Base-by-base conservation (phyloP, 805 yeast genomes). In the Teunomyces funiuensis region DNA sequence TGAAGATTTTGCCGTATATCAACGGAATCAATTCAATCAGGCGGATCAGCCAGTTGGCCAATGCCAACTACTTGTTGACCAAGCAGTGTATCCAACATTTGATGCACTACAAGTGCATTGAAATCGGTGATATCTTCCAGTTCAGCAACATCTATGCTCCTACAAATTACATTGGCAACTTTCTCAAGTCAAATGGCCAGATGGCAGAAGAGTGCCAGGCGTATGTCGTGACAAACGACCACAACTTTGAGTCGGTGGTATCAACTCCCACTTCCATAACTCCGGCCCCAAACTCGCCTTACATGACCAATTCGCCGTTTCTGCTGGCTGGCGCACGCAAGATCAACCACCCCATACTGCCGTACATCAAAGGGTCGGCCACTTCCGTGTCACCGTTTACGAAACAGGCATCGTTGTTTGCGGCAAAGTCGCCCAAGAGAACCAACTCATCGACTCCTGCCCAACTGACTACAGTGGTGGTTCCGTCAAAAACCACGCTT, bases 81-180 rank as follows among this genome's bases (percentile, higher is more conserved):
- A 79, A 82, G 41, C 89, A 86, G 55, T 90, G 97, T 58, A 82
- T 95, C 27, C 95, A 87, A 61, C 97, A 93, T 64, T 69, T 93
- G 40, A 77, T 90, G 68, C 95, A 91, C 61, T 93, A 91, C 65
- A 83, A 83, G 50, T 87, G 97, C 52, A 81, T 93, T 22, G 78
- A 84, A 10, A 74, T 90, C 7, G 71, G 87, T 10, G 98, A 91
- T 57, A 79, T 93, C 11, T 91, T 93, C 60, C 97, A 90, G 57
- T 93, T 90, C 58, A 69, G 82, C 36, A 91, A 88, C 62, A 79
- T 83, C 17, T 93, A 93, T 65, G 93, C 97, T 0, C 88, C 96
- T 16, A 88, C 98, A 0, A 82, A 93, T 26, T 76, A 78, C 33
- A 77, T 93, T 17, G 80, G 85, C 0, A 61, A 70, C 25, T 87